A percentile compares a stretch with the other conserved stretches of the same genome.
Evolutionary conservation across 2,329 filamentous ascomycete species (phyloP).

Genomic region (Aspergillus melleus): DNA sequence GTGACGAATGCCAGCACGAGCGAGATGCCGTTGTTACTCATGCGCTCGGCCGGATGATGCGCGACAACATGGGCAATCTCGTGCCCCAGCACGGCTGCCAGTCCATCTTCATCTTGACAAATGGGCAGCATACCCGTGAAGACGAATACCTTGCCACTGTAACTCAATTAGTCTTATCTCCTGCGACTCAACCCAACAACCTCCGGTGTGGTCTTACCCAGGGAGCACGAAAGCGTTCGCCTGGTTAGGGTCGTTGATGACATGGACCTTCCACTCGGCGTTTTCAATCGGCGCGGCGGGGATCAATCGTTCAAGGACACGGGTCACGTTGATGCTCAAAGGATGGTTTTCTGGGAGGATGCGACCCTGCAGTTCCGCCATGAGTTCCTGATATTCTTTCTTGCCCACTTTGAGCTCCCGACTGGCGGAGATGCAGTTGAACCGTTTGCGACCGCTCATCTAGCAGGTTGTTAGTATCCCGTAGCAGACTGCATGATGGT

Average conservation of each 20-base stretch:
- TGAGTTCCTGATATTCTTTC: slow-evolving; percentile 48
- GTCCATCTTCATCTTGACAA: slow-evolving; percentile 56
- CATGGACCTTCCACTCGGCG: slow-evolving; percentile 57
- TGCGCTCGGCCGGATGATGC: slow-evolving; percentile 55
- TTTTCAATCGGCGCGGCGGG: slow-evolving; percentile 50
- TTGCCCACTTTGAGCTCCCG: slow-evolving; percentile 47
- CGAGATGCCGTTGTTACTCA: slow-evolving; percentile 47
- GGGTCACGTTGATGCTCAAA: slow-evolving; percentile 49
- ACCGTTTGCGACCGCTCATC: slow-evolving; percentile 57
- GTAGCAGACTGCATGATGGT: background rate
- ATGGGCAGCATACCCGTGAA: slow-evolving; percentile 62
- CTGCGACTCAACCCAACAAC: background rate
- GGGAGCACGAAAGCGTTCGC: slow-evolving; percentile 65
- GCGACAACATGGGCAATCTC: slow-evolving; percentile 66
- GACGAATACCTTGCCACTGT: slow-evolving; percentile 63
- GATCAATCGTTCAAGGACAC: slow-evolving; percentile 55
- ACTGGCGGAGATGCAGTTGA: slow-evolving; percentile 55
- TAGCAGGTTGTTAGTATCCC: slow-evolving; percentile 17
- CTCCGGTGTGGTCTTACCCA: slow-evolving; percentile 37
- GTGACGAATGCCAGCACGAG: slow-evolving; percentile 29
- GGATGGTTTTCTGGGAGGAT: slow-evolving; percentile 54
- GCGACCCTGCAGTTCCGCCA: slow-evolving; percentile 46
- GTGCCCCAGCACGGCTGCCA: slow-evolving; percentile 63
- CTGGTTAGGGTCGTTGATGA: slow-evolving; percentile 52
- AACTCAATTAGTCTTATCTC: slow-evolving; percentile 5